Base-by-base conservation (phyloP, 495 filamentous ascomycete genomes). In the Mytilinidion resinicola region DNA sequence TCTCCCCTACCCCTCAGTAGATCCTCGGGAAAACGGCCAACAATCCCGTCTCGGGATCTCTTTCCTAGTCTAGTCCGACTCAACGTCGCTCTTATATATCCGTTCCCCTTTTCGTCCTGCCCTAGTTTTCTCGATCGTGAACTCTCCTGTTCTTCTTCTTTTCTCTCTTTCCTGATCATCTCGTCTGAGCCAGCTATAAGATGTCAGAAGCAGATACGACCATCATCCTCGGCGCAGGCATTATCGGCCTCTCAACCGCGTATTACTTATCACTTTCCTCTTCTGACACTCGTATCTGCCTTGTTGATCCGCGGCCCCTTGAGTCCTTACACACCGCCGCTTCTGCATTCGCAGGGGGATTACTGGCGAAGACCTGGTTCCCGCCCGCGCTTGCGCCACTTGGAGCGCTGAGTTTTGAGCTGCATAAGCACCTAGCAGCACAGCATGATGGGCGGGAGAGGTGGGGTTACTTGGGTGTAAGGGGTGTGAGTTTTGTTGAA, bases 191-290 rank as follows among this genome's bases (percentile, higher is more conserved):
- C 25, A 30, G 6, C 25, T 6, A 3, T 30, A 6, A 30, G 25
- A 30, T 30, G 25, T 30, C 25, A 6, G 25, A 30, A 30, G 25
- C 2, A 30, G 25, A 30, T 30, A 30, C 57, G 15, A 90, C 82
- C 20, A 78, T 89, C 37, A 89, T 91, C 58, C 69, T 91, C 49
- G 88, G 88, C 50, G 79, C 82, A 44, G 87, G 88, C 50, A 88
- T 91, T 69, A 90, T 91, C 44, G 86, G 86, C 57, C 68, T 80
- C 46, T 85, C 85, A 15, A 87, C 85, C 37, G 88, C 87, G 10
- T 89, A 86, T 69, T 88, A 89, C 65, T 78, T 89, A 39, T 80
- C 80, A 17, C 70, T 79, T 21, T 73, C 78, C 37, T 42, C 51
- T 9, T 30, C 17, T 25, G 25, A 11, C 10, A 30, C 51, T 15